Base-by-base conservation (phyloP, 345 rosid genomes). In the Hypericum perforatum region DNA sequence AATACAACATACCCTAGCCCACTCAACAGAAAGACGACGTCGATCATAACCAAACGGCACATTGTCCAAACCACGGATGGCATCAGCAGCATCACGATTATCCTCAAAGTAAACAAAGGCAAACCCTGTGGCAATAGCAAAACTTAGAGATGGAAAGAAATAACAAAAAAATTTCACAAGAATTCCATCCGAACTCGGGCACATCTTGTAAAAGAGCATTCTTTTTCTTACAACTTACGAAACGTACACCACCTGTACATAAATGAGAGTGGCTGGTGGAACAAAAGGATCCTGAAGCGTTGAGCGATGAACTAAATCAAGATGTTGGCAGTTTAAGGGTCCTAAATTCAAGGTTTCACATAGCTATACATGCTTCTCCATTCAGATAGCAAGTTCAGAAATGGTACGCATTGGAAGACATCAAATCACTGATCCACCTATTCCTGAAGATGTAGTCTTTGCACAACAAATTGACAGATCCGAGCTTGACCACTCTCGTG, bases 31-130 rank as follows among this genome's bases (percentile, higher is more conserved):
- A 48, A 89, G 63, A 64, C 66, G 72, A 37, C 89, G 87, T 51
- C 68, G 72, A 55, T 82, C 84, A 70, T 89, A 81, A 39, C 97
- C 97, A 67, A 83, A 89, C 22, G 87, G 78, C 5, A 39, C 12
- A 54, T 75, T 76, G 70, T 89, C 95, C 43, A 78, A 72, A 16
- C 76, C 85, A 7, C 76, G 82, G 43, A 89, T 85, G 52, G 92
- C 87, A 70, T 83, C 89, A 36, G 78, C 81, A 63, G 92, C 97
- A 82, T 89, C 92, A 11, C 78, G 84, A 43, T 85, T 92, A 56
- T 85, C 87, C 74, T 85, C 92, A 54, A 81, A 85, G 71, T 83
- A 89, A 61, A 85, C 95, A 65, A 89, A 89, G 16, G 95, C 95
- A 73, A 76, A 89, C 0, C 97, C 95, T 89, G 75, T 76, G 77